Evolutionary conservation across 345 rosid genomes (phyloP), one percentile per base, ranked within the genome.

Genomic region (Eucalyptus cloeziana): DNA sequence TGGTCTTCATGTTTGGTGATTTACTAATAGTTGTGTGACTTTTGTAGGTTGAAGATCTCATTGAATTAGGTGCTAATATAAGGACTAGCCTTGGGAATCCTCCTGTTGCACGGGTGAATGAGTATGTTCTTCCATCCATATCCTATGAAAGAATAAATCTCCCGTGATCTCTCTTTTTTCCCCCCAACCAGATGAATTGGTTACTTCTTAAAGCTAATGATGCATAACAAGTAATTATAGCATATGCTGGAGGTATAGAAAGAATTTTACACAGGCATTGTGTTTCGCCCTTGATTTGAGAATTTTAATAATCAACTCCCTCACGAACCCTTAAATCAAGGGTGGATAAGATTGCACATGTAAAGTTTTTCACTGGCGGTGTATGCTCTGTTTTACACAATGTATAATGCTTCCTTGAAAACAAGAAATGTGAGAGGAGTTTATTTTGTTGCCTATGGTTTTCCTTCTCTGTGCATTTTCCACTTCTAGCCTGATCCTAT

Each of bases 1-100:
- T 21, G 83, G 47, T 37, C 83, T 76, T 37, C 0, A 7, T 76
- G 43, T 71, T 37, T 76, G 30, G 47, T 37, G 4, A 76, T 76
- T 40, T 6, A 37, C 83, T 76, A 21, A 76, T 44, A 9, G 51
- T 81, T 87, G 2, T 1, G 21, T 0, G 13, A 67, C 13, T 43
- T 51, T 47, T 14, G 16, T 87, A 94, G 96, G 94, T 94, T n/a
- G 93, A 95, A 90, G 95, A 95, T 88, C 90, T 94, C 54, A 69
- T 93, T 37, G 92, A 94, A 25, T 25, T 92, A 44, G 96, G 97
- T 45, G 93, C 90, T 7, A 90, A 80, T 81, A 88, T 94, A 14
- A 93, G 95, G 92, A 91, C 91, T 2, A 90, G 90, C 81, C 90
- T 95, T 19, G 91, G 95, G 69, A 80, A 91, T 89, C 91, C 85